Base-by-base conservation (phyloP, 495 filamentous ascomycete species). In the Barbatosphaeria neglecta region DNA sequence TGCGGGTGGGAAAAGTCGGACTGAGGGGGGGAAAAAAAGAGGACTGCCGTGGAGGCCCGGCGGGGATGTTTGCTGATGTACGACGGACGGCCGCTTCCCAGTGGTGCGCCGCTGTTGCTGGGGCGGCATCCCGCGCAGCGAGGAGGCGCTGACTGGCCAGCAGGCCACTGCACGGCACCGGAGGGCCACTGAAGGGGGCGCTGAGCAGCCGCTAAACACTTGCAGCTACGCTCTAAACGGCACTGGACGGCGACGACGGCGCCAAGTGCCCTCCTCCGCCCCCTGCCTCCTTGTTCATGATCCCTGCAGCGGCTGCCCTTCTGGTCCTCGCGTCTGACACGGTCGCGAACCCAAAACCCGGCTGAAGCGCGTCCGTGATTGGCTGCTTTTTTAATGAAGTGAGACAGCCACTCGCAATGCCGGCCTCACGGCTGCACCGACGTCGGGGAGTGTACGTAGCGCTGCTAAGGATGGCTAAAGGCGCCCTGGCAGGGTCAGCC, bases 311-410 rank as follows among this genome's bases (percentile, higher is more conserved):
- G 11, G 35, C 35, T 18, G 13, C 19, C 37, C 6, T n/a, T 39
- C 37, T 19, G 6, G 37, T 17, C 8, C 17, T 41, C 31, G 31
- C 31, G 31, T 35, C 31, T 35, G 11, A n/a, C 31, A 33, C 28
- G 28, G 8, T 33, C 28, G 28, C 33, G 42, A 45, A 51, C 57
- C 53, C 61, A 54, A 62, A 60, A 64, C 59, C 46, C 25, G 51
- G 35, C 38, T 55, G 57, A 57, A 49, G 59, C 57, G 53, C 51
- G 57, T 33, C n/a, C 35, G 27, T 57, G 56, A 57, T 62, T 64
- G 61, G 61, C 53, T 49, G 38, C 37, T 46, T 24, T 39, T 46
- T 46, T 46, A 40, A 24, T 25, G 16, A 10, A 23, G 23, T 20
- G 39, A 16, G 19, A 41, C 39, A 23, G 20, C 20, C 13, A n/a